phyloP scores from a whole-genome alignment of 2,329 filamentous ascomycete genomes.

The Fusarium pseudograminearum region DNA sequence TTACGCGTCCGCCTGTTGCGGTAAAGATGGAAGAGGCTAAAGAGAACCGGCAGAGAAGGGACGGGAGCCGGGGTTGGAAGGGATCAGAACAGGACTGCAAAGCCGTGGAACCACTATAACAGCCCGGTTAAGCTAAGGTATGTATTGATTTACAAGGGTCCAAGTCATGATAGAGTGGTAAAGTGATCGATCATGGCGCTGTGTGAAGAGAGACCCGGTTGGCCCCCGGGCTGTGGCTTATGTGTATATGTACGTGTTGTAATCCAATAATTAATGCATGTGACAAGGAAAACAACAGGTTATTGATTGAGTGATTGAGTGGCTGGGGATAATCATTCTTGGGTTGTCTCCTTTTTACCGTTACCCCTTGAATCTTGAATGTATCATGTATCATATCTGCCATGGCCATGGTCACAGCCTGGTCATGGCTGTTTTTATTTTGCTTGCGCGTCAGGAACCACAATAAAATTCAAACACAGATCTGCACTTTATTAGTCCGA shows the following conservation, averaged over 20 bases:
- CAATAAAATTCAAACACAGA: constrained; percentile 30
- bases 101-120: constrained; percentile 12
- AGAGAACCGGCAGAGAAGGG: constrained; percentile 7
- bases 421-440: constrained; percentile 31
- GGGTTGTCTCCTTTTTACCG: constrained; percentile 3
- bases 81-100: not conserved
- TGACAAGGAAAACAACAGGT: not conserved
- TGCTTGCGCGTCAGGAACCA: constrained; percentile 38
- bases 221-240: not conserved
- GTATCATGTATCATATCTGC: not conserved
- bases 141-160: not conserved
- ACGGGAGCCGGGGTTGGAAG: constrained; percentile 15
- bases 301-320: not conserved
- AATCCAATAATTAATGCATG: constrained; percentile 1
- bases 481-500: constrained; percentile 34
- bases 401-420: constrained; percentile 10
- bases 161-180: not conserved
- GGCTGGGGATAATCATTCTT: constrained; percentile 4
- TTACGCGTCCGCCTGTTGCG: constrained; percentile 22
- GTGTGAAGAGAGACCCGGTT: too few relatives aligned
- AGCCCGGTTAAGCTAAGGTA: not conserved
- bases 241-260: not conserved
- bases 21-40: not conserved
- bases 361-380: constrained; percentile 4
- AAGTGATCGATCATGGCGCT: constrained; percentile 8